Base-by-base conservation (phyloP, 2,329 filamentous ascomycete genomes). In the Cordyceps javanica region DNA sequence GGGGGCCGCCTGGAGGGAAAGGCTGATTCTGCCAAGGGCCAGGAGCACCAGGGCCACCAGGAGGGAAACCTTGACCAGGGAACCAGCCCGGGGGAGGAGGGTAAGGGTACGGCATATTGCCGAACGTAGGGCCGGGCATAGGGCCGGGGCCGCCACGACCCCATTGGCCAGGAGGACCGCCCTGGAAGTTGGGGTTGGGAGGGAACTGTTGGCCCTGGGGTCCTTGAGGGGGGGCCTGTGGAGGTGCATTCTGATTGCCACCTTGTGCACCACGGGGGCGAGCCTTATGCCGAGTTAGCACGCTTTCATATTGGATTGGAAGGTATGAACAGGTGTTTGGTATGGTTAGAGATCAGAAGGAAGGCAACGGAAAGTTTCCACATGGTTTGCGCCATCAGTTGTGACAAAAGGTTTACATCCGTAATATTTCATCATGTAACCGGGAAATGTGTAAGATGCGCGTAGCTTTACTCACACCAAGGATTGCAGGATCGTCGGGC, bases 301-400 rank as follows among this genome's bases (percentile, higher is more conserved):
- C 2, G 19, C 19, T 26, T 2, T 38, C 21, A 50, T 9, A 34
- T 25, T 10, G 36, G 19, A 30, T n/a, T 49, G 9, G 21, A 34
- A 50, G 51, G 39, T 32, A 46, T 62, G 61, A 61, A 23, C 11
- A 56, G 53, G n/a, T 55, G 59, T 54, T 57, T 52, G 34, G 39
- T 26, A 19, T 57, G 41, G 39, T 54, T 55, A 48, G 49, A 55
- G 60, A 86, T 96, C 91, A 97, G 91, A 96, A 97, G 92, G 92
- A 97, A 97, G 92, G 91, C 92, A 97, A 96, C 92, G 91, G 92
- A 96, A 56, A 87, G 89, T 87, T 85, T 96, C 92, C 87, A 96
- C 92, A 96, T 79, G 82, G 82, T 88, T 86, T 96, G 91, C 91
- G 91, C 91, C 89, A 88, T 89, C 89, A 88, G 87, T 85, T 82